Base-by-base conservation (phyloP, 164 flowering plant genomes). In the Hamamelis virginiana region DNA sequence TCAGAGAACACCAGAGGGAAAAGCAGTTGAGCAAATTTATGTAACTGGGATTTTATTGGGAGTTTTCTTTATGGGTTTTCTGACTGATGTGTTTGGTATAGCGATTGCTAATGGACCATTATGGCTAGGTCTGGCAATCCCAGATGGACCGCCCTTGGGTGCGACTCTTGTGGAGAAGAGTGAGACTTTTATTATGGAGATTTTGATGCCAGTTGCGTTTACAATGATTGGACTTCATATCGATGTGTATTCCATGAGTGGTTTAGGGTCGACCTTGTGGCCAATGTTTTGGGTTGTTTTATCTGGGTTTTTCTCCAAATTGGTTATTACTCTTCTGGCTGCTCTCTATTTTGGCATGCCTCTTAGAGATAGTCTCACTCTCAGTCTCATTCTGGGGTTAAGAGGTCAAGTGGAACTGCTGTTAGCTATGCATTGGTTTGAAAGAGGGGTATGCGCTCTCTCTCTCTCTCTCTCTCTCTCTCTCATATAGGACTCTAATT, bases 141-240 rank as follows among this genome's bases (percentile, higher is more conserved):
- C 96, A 0, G 87, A 86, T 52, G 95, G 97, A 5, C 97, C 97
- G 0, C 92, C 96, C 0, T 66, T 92, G 6, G 92, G 95, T 2
- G 47, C 92, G 8, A 80, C 85, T 3, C 65, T 92, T 4, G 87
- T 85, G 44, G 82, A 85, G 56, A 83, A 78, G 77, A 68, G 74
- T 8, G 94, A 90, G 71, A 75, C 83, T 1, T 14, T 90, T 33
- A 28, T 80, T 12, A 68, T 51, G 58, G 80, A 84, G 26, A 0
- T 92, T 59, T 33, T 92, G 0, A 71, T 88, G 86, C 95, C 97
- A 9, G 70, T 83, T 59, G 62, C 82, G 2, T 92, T 70, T 66
- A 82, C 77, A 0, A 48, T 23, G 0, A 65, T 81, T 5, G 97
- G 97, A 1, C 28, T 82, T 44, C 46, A 67, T 43, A 75, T 82